These are phyloP conservation scores for Dryadomyces quercivorus DNA, from an alignment of 2,329 filamentous ascomycete species.

Conservation along the genomic window DNA sequence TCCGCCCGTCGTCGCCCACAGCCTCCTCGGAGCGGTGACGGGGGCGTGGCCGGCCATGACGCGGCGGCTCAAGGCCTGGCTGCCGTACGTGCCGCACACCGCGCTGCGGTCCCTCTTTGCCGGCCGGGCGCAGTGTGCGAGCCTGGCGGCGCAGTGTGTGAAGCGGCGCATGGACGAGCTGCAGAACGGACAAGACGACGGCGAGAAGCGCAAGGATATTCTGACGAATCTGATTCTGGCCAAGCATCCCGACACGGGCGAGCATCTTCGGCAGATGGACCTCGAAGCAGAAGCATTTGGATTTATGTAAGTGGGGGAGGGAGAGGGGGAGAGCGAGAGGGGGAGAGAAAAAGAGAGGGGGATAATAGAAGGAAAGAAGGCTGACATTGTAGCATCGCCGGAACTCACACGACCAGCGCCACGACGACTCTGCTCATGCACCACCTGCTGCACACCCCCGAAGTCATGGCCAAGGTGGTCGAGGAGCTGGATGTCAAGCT, in stretches of 20 bases:
- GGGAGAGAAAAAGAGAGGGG: not conserved
- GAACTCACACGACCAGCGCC: conserved; percentile 20
- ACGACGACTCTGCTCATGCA: conserved; percentile 19
- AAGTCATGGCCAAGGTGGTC: conserved; percentile 13
- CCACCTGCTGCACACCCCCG: conserved; percentile 19
- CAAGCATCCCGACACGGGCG: conserved; percentile 22
- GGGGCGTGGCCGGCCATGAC: conserved; percentile 12
- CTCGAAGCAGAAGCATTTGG: conserved; percentile 24
- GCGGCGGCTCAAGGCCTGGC: conserved; percentile 1
- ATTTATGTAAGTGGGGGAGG: conserved; percentile 18
- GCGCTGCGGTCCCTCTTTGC: conserved; percentile 15
- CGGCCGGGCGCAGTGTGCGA: conserved; percentile 13
- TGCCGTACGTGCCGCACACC: conserved; percentile 11
- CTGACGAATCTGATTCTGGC: conserved; percentile 24
- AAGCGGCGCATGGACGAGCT: conserved; percentile 7
- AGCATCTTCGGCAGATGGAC: conserved; percentile 17
- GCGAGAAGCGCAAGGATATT: conserved; percentile 17
- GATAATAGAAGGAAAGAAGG: not conserved
- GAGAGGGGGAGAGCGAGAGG: too few species aligned
- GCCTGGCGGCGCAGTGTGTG: conserved; percentile 13
- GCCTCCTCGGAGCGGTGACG: conserved; percentile 17
- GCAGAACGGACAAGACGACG: not conserved
- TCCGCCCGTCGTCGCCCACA: conserved; percentile 22
- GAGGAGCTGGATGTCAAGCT: conserved; percentile 12
- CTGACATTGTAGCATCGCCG: conserved; percentile 16